phyloP scores from a whole-genome alignment of 306 rosid species.

The Psophocarpus tetragonolobus region DNA sequence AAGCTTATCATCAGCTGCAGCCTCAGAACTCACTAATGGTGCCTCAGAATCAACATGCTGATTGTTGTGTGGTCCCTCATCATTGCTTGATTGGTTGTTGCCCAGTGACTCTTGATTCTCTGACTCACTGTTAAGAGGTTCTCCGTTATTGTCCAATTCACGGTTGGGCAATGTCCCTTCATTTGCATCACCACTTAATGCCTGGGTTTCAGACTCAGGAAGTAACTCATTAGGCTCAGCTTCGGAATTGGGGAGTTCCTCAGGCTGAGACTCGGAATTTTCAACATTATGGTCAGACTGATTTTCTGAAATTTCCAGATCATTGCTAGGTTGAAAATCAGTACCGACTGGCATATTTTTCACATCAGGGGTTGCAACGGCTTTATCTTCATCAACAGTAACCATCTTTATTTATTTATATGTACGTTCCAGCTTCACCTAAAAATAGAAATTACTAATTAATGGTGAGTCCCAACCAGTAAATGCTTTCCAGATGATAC shows the following conservation, averaged over 20 bases:
- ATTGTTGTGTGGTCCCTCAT: conserved; percentile 22
- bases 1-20: neutral
- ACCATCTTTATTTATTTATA: conserved; percentile 47
- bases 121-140: neutral
- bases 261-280: conserved; percentile 24
- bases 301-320: conserved; percentile 22
- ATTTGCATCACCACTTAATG: conserved; percentile 23
- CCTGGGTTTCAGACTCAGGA: conserved; percentile 27
- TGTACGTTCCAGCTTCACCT: conserved; percentile 37
- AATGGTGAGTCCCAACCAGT: neutral
- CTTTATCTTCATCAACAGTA: conserved; percentile 52
- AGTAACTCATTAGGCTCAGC: conserved; percentile 8
- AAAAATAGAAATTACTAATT: conserved; percentile 11
- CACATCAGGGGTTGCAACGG: conserved; percentile 15
- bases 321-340: conserved; percentile 32
- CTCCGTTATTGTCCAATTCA: conserved; percentile 14
- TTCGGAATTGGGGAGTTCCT: conserved; percentile 28
- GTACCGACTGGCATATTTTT: conserved; percentile 24
- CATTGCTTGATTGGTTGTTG: conserved; percentile 8
- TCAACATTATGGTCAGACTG: conserved; percentile 13
- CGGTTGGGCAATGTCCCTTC: conserved; percentile 18
- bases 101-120: conserved; percentile 22
- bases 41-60: conserved; percentile 27
- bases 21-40: conserved; percentile 24
- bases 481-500: neutral